Evolutionary conservation across 1,139 yeast species (phyloP), one percentile per base, ranked within the genome.

Genomic region (Pichia sp.): DNA sequence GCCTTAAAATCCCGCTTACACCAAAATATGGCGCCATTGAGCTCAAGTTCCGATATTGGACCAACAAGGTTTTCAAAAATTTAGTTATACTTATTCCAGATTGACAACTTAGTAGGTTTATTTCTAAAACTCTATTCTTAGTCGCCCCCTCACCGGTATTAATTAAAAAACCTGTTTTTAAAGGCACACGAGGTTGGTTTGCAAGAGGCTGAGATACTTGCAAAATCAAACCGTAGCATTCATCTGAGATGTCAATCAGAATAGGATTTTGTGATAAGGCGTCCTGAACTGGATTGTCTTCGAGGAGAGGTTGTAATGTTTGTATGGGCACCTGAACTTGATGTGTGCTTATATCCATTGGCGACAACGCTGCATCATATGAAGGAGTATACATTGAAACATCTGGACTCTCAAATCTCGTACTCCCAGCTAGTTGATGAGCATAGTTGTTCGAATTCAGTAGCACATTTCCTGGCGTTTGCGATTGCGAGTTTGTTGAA

Each of bases 71-170:
- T 60, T 77, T 81, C 78, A 90, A 75, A 45, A 88, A 72, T 49
- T 79, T 75, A 57, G 75, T 72, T 56, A 81, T 71, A 64, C 81
- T 71, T 78, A 87, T 76, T 62, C 82, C 78, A 40, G 78, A 75
- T 23, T 90, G 88, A 62, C 93, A 86, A 65, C 90, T 85, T 56
- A 87, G 68, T 34, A 87, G 70, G 60, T 81, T 85, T 5, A 85
- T 79, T 60, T 87, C 95, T 56, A 73, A 67, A 62, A 69, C 70
- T 45, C 59, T 64, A 54, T 62, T 65, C 53, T 67, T 67, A 4
- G 61, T 61, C 8, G 63, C 59, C 15, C 69, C 62, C 8, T 50
- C 48, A 2, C 64, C 67, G 2, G 63, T 59, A 42, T 80, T 84
- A 26, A 87, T 64, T 46, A 89, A 71, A 56, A 84, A 86, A 0